A percentile compares a stretch with the other conserved stretches of the same genome.
These are phyloP conservation scores for Epichloe festucae DNA, from an alignment of 2,329 filamentous ascomycete species.

Conservation along the genomic window DNA sequence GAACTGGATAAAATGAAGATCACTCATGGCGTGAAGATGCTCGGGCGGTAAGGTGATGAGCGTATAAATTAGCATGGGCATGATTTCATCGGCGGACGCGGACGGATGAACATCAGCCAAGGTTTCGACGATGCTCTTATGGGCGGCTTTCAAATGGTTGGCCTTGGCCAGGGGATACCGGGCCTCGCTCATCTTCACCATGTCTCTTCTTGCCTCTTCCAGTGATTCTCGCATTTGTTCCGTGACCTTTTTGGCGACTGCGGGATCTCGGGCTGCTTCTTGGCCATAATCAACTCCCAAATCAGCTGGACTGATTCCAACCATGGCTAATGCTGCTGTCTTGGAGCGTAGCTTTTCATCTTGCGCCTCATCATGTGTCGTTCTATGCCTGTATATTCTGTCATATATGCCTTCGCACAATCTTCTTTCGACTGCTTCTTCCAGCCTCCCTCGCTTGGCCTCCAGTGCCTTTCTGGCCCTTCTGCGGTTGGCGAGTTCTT, in stretches of 20 bases:
- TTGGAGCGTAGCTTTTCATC: conserved; percentile 92
- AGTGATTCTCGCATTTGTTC: conserved; percentile 63
- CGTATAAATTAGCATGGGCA: conserved; percentile 92
- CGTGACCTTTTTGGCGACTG: conserved; percentile 44
- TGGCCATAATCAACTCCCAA: conserved; percentile 63
- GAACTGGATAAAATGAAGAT: conserved; percentile 84
- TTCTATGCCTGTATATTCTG: conserved; percentile 81
- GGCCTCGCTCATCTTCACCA: conserved; percentile 74
- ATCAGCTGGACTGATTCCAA: conserved; percentile 80
- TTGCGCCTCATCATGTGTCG: conserved; percentile 83
- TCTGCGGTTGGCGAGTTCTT: conserved; percentile 71
- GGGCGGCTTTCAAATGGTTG: conserved; percentile 72
- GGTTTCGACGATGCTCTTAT: conserved; percentile 91
- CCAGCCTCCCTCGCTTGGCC: conserved; percentile 60
- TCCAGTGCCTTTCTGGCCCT: conserved; percentile 67
- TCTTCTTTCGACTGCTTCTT: conserved; percentile 83
- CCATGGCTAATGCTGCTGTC: conserved; percentile 77
- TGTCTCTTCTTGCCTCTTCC: conserved; percentile 51
- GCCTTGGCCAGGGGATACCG: conserved; percentile 85
- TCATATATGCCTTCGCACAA: conserved; percentile 77
- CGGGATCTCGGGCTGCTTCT: conserved; percentile 38
- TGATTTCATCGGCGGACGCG: conserved; percentile 91
- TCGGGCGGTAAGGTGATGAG: conserved; percentile 83
- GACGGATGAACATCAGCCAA: conserved; percentile 54
- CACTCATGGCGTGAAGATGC: conserved; percentile 80